Base-by-base conservation (phyloP, 352 stramenopile genomes). In the Globisporangium abappressorium region DNA sequence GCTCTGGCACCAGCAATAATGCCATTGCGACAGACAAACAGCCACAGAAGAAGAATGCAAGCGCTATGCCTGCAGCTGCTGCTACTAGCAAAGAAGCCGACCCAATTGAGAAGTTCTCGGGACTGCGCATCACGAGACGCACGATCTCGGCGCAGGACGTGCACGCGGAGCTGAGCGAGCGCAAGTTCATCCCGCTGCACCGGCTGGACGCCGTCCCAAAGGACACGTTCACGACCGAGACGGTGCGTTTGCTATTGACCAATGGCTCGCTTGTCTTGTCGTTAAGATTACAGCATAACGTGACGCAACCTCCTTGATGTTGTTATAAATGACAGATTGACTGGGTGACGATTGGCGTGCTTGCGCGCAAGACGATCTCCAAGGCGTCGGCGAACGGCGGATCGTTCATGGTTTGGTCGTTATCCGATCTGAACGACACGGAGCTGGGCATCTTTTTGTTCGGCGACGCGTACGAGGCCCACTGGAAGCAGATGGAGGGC, bases 341-440 rank as follows among this genome's bases (percentile, higher is more conserved):
- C 62, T 95, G 87, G 87, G 85, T 93, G 51, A 93, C 84, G 43
- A 92, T 95, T 64, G 87, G 85, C 30, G 87, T 93, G 20, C 64
- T 93, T 34, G 77, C 77, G 33, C 74, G 85, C 49, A 95, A 93
- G 69, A 91, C 82, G 15, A 64, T 90, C 51, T 90, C 85, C 38
- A 91, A 92, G 58, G 77, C 84, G 43, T 62, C 81, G 12, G 67
- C 81, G 20, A 91, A 85, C 66, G 85, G 85, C 41, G 85, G 76
- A 14, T 82, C 84, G 22, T 95, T 92, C 66, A 87, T 93, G 75
- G 87, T 93, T 15, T 95, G 87, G 87, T 83, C 76, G 15, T 70
- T 95, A 33, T 90, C 87, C 15, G 82, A 95, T 56, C 65, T 95
- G 24, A 75, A 83, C 7, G 81, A 70, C 51, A 90, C 82, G 1